Percentiles rank a stretch among this genome's conserved stretches.
Evolutionary conservation across 2,329 filamentous ascomycete genomes (phyloP).

Genomic region (Aureobasidium sp.): DNA sequence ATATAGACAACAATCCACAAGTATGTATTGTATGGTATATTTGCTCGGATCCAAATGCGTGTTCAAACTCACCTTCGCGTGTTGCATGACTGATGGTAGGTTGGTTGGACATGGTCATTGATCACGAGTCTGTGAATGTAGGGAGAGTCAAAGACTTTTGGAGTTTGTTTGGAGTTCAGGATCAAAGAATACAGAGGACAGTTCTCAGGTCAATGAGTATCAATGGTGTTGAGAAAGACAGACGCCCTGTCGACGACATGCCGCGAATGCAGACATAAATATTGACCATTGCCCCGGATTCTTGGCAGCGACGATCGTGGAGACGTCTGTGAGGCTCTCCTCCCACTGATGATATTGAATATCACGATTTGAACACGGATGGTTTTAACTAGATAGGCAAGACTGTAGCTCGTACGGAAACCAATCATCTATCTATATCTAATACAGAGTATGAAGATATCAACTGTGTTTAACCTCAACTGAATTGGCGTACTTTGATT

Average conservation of each 20-base stretch:
- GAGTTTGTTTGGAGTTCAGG: neutral
- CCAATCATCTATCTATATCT: too few species aligned
- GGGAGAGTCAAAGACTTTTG: too few species aligned
- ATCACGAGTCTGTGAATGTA: neutral
- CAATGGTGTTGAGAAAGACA: neutral
- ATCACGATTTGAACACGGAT: too few species aligned
- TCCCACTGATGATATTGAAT: too few species aligned
- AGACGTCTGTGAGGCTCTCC: neutral
- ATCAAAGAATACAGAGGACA: neutral
- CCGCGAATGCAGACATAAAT: neutral
- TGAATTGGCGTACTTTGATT: too few species aligned
- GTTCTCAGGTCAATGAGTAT: neutral
- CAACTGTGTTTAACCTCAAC: too few species aligned
- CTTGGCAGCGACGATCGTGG: neutral
- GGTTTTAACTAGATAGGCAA: too few species aligned
- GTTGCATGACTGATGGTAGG: slow-evolving; percentile 50
- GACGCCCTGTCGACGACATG: slow-evolving; percentile 2
- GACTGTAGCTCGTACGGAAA: too few species aligned
- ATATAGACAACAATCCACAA: neutral
- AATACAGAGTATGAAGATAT: too few species aligned
- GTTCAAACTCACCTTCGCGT: slow-evolving; percentile 43
- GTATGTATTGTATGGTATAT: neutral
- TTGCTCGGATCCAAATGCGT: neutral
- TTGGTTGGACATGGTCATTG: slow-evolving; percentile 7
- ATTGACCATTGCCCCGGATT: neutral